Evolutionary conservation across 495 filamentous ascomycete species (phyloP).

Genomic region (Aspergillus homomorphus): DNA sequence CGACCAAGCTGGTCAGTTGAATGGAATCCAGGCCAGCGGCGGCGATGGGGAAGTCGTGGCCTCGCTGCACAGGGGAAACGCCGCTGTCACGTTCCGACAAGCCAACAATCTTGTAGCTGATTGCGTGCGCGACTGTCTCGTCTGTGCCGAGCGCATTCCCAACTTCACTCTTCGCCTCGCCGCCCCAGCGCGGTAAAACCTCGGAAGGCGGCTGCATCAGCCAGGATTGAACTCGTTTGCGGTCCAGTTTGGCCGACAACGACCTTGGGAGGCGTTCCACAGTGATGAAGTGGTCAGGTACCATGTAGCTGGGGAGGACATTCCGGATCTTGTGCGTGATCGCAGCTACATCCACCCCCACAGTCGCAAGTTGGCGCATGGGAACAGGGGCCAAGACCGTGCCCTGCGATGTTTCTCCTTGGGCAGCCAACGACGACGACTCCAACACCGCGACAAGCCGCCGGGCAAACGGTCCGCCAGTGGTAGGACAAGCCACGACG

Average conservation of each 20-base stretch:
- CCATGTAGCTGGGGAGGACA: constrained; percentile 41
- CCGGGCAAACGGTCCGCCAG: too few relatives aligned
- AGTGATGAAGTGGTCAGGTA: constrained; percentile 38
- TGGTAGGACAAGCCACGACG: too few relatives aligned
- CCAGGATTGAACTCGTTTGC: constrained; percentile 26
- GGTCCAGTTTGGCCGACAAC: constrained; percentile 41
- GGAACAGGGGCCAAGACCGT: constrained; percentile 1
- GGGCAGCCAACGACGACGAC: too few relatives aligned
- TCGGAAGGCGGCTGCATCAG: constrained; percentile 17
- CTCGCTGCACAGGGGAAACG: constrained; percentile 16
- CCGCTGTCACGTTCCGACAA: constrained; percentile 16
- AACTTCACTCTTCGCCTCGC: constrained; percentile 2
- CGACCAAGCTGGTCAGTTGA: constrained; percentile 27
- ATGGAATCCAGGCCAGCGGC: constrained; percentile 31
- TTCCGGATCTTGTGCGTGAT: constrained; percentile 12
- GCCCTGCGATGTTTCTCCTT: too few relatives aligned
- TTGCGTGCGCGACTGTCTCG: constrained; percentile 18
- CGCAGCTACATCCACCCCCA: constrained; percentile 3
- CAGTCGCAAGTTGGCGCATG: neutral
- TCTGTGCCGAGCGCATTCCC: constrained; percentile 9
- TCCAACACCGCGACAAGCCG: too few relatives aligned
- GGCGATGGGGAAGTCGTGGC: constrained; percentile 23
- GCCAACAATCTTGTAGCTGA: constrained; percentile 20
- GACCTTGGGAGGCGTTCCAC: constrained; percentile 39
- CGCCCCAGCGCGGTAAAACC: constrained; percentile 11